Evolutionary conservation across 2,329 filamentous ascomycete species (phyloP).

Genomic region (Arthrobotrys pseudoclavata): DNA sequence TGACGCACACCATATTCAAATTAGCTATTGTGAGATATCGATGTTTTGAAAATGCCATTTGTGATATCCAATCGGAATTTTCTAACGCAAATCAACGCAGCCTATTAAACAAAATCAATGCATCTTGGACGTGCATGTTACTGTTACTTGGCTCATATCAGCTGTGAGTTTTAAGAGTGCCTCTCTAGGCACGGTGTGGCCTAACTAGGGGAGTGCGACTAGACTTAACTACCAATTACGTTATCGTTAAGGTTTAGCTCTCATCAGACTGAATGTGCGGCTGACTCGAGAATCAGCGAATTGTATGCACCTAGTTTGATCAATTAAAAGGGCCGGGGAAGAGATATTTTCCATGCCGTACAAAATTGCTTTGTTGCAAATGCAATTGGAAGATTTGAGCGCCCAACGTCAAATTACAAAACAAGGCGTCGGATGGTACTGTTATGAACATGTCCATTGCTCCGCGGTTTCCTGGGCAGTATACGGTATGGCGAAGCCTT

Average conservation of each 20-base stretch:
- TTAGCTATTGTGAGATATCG: conserved; percentile 12
- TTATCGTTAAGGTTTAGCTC: conserved; percentile 5
- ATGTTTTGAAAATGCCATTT: conserved; percentile 20
- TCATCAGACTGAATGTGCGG: not conserved
- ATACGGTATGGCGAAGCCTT: not conserved
- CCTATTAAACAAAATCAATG: conserved; percentile 16
- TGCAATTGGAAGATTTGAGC: conserved; percentile 4
- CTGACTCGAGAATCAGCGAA: not conserved
- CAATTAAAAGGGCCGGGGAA: not conserved
- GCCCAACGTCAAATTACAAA: conserved; percentile 15
- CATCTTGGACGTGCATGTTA: conserved; percentile 37
- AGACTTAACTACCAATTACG: not conserved
- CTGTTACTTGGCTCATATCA: not conserved
- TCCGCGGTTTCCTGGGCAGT: conserved; percentile 35
- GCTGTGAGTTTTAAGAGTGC: not conserved
- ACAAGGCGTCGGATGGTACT: conserved; percentile 2
- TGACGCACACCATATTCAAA: conserved; percentile 14
- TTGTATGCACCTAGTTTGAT: not conserved
- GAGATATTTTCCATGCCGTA: not conserved
- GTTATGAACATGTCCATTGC: conserved; percentile 4
- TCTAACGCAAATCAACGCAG: conserved; percentile 11
- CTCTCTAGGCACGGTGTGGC: not conserved
- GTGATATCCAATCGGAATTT: conserved; percentile 37
- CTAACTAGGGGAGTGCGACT: conserved; percentile 3
- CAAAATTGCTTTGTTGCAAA: not conserved